Evolutionary conservation across 106 monocot species (phyloP).

Genomic region (Chionographis japonica): DNA sequence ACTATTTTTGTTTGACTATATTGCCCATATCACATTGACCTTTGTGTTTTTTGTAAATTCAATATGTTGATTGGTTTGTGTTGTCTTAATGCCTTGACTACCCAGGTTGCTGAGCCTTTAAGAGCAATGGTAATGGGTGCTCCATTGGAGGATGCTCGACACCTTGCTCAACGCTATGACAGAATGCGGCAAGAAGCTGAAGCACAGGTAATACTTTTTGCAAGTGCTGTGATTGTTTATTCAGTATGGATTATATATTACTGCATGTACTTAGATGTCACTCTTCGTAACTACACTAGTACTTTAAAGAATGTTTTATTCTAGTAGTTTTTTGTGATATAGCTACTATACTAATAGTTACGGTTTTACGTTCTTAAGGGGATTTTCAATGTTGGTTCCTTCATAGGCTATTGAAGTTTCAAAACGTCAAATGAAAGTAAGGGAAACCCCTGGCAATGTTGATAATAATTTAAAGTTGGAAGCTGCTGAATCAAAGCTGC

Average conservation of each 20-base stretch:
- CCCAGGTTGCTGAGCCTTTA: conserved; percentile 90
- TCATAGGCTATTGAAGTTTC: conserved; percentile 86
- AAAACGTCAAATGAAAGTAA: conserved; percentile 72
- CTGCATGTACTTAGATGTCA: too few relatives aligned
- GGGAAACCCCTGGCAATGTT: conserved; percentile 65
- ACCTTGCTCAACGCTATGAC: conserved; percentile 92
- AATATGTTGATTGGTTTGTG: background rate
- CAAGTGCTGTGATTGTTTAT: too few relatives aligned
- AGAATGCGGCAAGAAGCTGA: conserved; percentile 91
- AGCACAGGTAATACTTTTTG: conserved; percentile 59
- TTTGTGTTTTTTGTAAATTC: too few relatives aligned
- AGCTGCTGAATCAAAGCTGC: conserved; percentile 78
- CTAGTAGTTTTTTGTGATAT: too few relatives aligned
- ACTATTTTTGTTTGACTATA: too few relatives aligned
- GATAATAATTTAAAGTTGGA: conserved; percentile 77
- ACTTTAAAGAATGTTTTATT: too few relatives aligned
- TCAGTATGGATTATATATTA: too few relatives aligned
- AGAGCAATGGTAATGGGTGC: conserved; percentile 98
- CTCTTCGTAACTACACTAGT: too few relatives aligned
- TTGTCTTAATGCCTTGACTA: background rate
- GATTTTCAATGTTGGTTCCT: background rate
- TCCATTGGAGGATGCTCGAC: conserved; percentile 93
- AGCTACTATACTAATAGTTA: too few relatives aligned
- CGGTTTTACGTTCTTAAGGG: too few relatives aligned
- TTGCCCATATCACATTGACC: too few relatives aligned